These are phyloP conservation scores for Microdochium trichocladiopsis DNA, from an alignment of 2,329 filamentous ascomycete genomes.

Conservation along the genomic window DNA sequence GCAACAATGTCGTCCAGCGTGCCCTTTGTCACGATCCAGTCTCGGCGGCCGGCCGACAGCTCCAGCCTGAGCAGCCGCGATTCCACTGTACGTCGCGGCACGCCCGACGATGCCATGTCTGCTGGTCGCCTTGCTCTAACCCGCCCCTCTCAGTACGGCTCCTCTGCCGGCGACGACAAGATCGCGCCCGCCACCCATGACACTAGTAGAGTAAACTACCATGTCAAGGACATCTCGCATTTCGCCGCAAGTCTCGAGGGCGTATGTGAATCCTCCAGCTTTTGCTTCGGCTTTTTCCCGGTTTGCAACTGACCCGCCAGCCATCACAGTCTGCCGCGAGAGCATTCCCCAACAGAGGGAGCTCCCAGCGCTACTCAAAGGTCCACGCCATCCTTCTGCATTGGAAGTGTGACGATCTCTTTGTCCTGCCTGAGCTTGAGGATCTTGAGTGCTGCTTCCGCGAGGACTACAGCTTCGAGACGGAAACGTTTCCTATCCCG, in stretches of 20 bases:
- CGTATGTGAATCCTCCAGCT: constrained; percentile 26
- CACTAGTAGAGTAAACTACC: constrained; percentile 49
- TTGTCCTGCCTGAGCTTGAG: constrained; percentile 50
- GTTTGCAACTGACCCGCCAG: constrained; percentile 4
- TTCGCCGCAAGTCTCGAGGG: constrained; percentile 49
- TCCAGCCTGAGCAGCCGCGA: constrained; percentile 39
- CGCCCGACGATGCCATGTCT: constrained; percentile 11
- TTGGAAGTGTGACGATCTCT: constrained; percentile 51
- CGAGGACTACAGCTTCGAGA: constrained; percentile 48
- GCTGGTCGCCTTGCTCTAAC: constrained; percentile 17
- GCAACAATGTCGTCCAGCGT: constrained; percentile 15
- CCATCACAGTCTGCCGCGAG: constrained; percentile 39
- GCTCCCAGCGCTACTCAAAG: constrained; percentile 46
- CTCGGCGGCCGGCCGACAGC: constrained; percentile 36
- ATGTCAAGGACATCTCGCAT: constrained; percentile 47
- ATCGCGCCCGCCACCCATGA: constrained; percentile 44
- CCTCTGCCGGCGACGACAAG: constrained; percentile 28
- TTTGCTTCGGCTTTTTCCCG: not conserved
- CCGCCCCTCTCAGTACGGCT: constrained; percentile 35
- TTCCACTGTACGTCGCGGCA: constrained; percentile 35
- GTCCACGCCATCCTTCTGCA: constrained; percentile 48
- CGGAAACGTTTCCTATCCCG: constrained; percentile 51
- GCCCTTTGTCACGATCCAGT: constrained; percentile 47
- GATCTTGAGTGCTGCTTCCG: constrained; percentile 47
- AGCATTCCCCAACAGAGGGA: constrained; percentile 49